A percentile compares a stretch with the other conserved stretches of the same genome.
phyloP scores from a whole-genome alignment of 1,284 basidiomycete species.

The Ceratorhiza oryzae-sativae region DNA sequence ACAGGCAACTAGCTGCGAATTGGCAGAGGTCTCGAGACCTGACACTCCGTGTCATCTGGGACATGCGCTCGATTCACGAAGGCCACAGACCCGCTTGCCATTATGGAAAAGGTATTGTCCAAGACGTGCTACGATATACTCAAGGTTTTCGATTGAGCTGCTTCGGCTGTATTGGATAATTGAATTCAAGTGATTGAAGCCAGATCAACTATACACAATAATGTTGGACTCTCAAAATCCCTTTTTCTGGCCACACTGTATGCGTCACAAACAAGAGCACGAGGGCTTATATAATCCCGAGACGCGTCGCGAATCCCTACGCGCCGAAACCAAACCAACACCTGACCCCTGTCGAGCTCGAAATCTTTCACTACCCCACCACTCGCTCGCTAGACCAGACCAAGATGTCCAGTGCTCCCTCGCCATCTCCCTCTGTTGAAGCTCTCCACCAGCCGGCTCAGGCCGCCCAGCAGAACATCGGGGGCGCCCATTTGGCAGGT shows the following conservation, averaged over 20 bases:
- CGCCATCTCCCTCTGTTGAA: constrained; percentile 1
- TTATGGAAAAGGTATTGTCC: constrained; percentile 63
- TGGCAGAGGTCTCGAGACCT: constrained; percentile 62
- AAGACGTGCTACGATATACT: constrained; percentile 56
- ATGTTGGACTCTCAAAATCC: too few relatives aligned
- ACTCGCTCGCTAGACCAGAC: neutral
- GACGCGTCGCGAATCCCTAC: constrained; percentile 22
- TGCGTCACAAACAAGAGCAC: neutral
- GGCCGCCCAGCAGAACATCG: constrained; percentile 75
- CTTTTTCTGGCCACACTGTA: too few relatives aligned
- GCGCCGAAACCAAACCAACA: constrained; percentile 24
- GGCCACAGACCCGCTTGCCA: constrained; percentile 52
- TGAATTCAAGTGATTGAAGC: too few relatives aligned
- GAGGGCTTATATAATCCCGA: constrained; percentile 14
- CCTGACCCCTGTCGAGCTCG: neutral
- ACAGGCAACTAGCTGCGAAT: constrained; percentile 53
- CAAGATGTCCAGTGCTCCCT: constrained; percentile 17
- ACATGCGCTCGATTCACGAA: constrained; percentile 66
- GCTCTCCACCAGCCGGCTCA: constrained; percentile 53
- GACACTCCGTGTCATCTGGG: constrained; percentile 68
- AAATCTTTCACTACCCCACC: neutral
- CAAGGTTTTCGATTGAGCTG: constrained; percentile 47
- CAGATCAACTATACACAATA: too few relatives aligned
- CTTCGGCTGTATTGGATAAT: too few relatives aligned
- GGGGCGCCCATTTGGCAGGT: constrained; percentile 56